A percentile compares a stretch with the other conserved stretches of the same genome.
Conservation (phyloP, 257 asterid genomes). For the Penstemon barbatus region DNA sequence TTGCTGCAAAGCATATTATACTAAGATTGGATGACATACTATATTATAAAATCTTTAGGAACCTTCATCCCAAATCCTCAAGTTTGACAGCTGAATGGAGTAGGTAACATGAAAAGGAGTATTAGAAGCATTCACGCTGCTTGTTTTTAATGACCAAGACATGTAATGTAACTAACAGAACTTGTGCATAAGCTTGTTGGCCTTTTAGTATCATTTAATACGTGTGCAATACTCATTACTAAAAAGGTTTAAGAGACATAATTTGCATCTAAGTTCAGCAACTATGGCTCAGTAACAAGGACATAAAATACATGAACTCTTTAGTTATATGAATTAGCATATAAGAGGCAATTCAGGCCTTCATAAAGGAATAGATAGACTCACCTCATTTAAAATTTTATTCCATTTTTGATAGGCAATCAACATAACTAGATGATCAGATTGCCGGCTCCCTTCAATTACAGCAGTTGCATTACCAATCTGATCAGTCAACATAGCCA, state of each 20-base stretch:
- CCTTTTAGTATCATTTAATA: background rate
- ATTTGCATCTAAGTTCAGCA: slow-evolving; percentile 4
- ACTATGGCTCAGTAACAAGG: slow-evolving; percentile 9
- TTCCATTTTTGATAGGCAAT: slow-evolving; percentile 91
- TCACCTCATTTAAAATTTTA: slow-evolving; percentile 64
- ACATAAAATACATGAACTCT: background rate
- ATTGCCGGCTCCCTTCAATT: slow-evolving; percentile 58
- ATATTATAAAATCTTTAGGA: no score
- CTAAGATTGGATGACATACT: no score
- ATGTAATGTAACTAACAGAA: slow-evolving; percentile 6
- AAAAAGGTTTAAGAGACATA: slow-evolving; percentile 5
- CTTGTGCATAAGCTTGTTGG: background rate
- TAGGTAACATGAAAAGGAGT: background rate
- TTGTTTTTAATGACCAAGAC: background rate
- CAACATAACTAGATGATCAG: slow-evolving; percentile 92
- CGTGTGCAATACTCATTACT: background rate
- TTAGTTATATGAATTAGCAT: background rate
- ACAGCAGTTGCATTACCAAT: slow-evolving; percentile 58
- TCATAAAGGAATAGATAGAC: slow-evolving; percentile 32
- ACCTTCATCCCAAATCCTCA: background rate
- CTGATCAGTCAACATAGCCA: slow-evolving; percentile 66
- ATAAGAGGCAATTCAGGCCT: slow-evolving; percentile 9
- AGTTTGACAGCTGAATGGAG: background rate
- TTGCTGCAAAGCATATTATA: background rate
- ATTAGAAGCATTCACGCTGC: background rate